A percentile compares a stretch with the other conserved stretches of the same genome.
phyloP scores from a whole-genome alignment of 2,329 filamentous ascomycete genomes.

The Chaetomium olivaceum region DNA sequence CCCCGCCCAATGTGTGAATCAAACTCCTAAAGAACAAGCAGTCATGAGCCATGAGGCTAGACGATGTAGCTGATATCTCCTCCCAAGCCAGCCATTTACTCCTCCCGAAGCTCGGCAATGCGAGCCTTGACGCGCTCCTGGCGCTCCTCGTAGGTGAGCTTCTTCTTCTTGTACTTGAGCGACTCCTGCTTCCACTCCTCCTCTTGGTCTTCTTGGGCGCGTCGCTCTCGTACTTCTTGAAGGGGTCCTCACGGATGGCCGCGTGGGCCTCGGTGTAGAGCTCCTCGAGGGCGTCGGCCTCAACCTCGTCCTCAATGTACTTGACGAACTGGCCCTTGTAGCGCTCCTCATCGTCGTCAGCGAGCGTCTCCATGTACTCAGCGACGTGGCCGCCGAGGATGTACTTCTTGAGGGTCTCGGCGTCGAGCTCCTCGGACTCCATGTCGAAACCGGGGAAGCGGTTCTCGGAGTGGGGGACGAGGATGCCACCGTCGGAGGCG shows the following conservation, averaged over 20 bases:
- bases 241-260: slow-evolving; percentile 95
- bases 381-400: slow-evolving; percentile 98
- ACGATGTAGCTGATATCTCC: slow-evolving; percentile 23
- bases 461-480: slow-evolving; percentile 98
- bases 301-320: slow-evolving; percentile 95
- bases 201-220: slow-evolving; percentile 94
- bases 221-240: slow-evolving; percentile 80
- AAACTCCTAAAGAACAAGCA: slow-evolving; percentile 34
- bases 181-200: slow-evolving; percentile 95
- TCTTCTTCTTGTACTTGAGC: slow-evolving; percentile 78
- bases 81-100: slow-evolving; percentile 40
- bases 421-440: slow-evolving; percentile 95
- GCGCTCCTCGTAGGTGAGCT: slow-evolving; percentile 83
- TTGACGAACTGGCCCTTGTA: slow-evolving; percentile 98
- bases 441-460: slow-evolving; percentile 99
- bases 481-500: slow-evolving; percentile 95
- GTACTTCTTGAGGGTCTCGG: slow-evolving; percentile 97
- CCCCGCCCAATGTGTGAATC: slow-evolving; percentile 25
- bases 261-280: slow-evolving; percentile 93
- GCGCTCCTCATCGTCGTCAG: slow-evolving; percentile 99
- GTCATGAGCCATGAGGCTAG: slow-evolving; percentile 32
- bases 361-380: slow-evolving; percentile 99
- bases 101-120: slow-evolving; percentile 75
- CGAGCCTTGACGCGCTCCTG: slow-evolving; percentile 81
- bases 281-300: slow-evolving; percentile 96